Evolutionary conservation across 129 eudicot genomes (phyloP).

Genomic region (Arctium lappa): DNA sequence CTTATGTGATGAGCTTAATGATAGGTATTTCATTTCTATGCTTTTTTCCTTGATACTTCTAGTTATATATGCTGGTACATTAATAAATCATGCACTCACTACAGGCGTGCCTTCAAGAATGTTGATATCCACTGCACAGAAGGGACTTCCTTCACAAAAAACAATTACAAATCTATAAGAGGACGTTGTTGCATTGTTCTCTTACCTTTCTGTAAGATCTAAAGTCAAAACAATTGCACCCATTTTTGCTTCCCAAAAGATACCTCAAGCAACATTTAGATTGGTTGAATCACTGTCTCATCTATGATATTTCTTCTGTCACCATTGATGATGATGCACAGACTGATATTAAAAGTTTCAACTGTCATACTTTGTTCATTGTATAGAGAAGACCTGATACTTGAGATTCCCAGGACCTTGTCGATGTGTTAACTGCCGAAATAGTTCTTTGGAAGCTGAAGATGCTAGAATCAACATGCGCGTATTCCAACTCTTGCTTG

Average conservation of each 20-base stretch:
- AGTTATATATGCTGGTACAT: background rate
- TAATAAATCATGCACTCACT: background rate
- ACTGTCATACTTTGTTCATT: background rate
- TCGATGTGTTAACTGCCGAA: slow-evolving; percentile 43
- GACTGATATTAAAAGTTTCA: too few species aligned
- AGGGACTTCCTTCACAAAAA: slow-evolving; percentile 47
- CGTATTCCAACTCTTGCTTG: slow-evolving; percentile 72
- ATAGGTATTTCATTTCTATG: slow-evolving; percentile 36
- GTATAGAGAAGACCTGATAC: slow-evolving; percentile 21
- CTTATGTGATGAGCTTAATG: slow-evolving; percentile 39
- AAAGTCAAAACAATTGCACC: background rate
- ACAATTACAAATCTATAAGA: slow-evolving; percentile 39
- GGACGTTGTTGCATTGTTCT: slow-evolving; percentile 36
- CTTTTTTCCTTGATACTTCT: slow-evolving; percentile 2
- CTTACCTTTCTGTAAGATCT: slow-evolving; percentile 55
- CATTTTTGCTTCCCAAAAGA: too few species aligned
- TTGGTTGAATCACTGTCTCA: too few species aligned
- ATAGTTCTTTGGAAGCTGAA: slow-evolving; percentile 68
- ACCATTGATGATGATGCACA: too few species aligned
- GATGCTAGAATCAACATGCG: slow-evolving; percentile 56
- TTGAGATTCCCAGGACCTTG: slow-evolving; percentile 51
- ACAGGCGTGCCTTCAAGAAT: background rate
- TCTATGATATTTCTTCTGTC: too few species aligned
- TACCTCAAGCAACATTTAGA: too few species aligned
- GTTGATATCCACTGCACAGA: slow-evolving; percentile 20